Evolutionary conservation across 805 yeast species (phyloP).

Genomic region (Spathaspora hagerdaliae): DNA sequence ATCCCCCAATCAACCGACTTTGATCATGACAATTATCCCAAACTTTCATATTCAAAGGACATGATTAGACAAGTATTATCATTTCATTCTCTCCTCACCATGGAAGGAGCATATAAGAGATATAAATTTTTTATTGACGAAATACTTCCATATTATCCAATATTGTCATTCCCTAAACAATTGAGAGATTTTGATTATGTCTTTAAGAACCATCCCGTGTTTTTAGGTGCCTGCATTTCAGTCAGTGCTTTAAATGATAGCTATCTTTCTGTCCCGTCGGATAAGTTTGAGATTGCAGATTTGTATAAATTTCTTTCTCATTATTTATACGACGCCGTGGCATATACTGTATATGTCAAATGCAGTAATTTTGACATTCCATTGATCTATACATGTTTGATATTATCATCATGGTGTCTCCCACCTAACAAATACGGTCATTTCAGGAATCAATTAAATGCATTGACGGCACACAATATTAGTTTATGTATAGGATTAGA

Average conservation of each 20-base stretch:
- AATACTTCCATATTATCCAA: slow-evolving; percentile 47
- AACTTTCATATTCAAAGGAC: slow-evolving; percentile 13
- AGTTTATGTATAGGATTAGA: slow-evolving; percentile 50
- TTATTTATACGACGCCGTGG: slow-evolving; percentile 43
- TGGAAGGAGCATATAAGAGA: slow-evolving; percentile 31
- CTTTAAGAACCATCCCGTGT: slow-evolving; percentile 38
- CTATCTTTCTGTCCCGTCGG: slow-evolving; percentile 8
- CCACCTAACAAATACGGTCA: slow-evolving; percentile 52
- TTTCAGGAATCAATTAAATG: slow-evolving; percentile 48
- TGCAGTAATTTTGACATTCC: slow-evolving; percentile 41
- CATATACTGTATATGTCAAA: slow-evolving; percentile 39
- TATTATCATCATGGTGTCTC: slow-evolving; percentile 49
- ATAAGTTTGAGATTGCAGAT: slow-evolving; percentile 16
- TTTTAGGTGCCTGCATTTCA: slow-evolving; percentile 40
- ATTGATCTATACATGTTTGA: slow-evolving; percentile 40
- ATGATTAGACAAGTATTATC: slow-evolving; percentile 31
- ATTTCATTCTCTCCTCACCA: slow-evolving; percentile 25
- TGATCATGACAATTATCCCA: slow-evolving; percentile 8
- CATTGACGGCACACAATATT: slow-evolving; percentile 41
- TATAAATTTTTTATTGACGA: slow-evolving; percentile 31
- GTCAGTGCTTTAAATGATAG: slow-evolving; percentile 46
- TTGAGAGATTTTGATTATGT: slow-evolving; percentile 37
- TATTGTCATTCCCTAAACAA: slow-evolving; percentile 36
- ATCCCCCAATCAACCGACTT: slow-evolving; percentile 5
- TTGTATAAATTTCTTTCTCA: slow-evolving; percentile 39